Conservation (phyloP, 768 basidiomycete species). For the Leucosporidium scottii region DNA sequence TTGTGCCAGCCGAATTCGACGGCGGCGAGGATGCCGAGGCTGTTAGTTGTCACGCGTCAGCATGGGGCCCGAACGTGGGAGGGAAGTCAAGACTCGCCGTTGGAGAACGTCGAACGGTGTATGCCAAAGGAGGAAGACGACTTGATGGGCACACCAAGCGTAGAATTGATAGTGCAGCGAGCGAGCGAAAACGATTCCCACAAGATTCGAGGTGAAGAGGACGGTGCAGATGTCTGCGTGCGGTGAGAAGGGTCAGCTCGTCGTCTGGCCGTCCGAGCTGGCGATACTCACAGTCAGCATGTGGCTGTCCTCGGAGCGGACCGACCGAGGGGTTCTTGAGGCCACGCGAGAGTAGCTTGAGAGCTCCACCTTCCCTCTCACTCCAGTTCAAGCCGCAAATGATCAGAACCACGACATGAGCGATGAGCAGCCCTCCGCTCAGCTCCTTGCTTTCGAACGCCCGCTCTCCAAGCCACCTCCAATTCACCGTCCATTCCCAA, state of each 20-base stretch:
- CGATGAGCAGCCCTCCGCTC: constrained; percentile 57
- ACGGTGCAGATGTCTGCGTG: constrained; percentile 64
- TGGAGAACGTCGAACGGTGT: constrained; percentile 27
- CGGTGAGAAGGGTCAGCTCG: neutral
- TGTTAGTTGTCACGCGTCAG: constrained; percentile 38
- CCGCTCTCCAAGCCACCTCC: constrained; percentile 77
- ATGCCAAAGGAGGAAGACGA: constrained; percentile 70
- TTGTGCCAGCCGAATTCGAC: constrained; percentile 86
- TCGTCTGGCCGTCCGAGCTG: constrained; percentile 14
- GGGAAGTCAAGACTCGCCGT: constrained; percentile 6
- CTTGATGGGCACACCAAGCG: constrained; percentile 88
- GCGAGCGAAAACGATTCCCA: constrained; percentile 84
- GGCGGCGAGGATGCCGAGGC: constrained; percentile 53
- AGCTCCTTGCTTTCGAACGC: constrained; percentile 62
- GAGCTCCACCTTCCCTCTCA: constrained; percentile 60
- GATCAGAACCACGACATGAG: constrained; percentile 57
- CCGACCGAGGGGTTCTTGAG: constrained; percentile 50
- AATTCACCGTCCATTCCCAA: constrained; percentile 97
- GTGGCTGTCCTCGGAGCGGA: constrained; percentile 45
- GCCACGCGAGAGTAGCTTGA: constrained; percentile 53
- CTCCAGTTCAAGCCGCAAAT: constrained; percentile 76
- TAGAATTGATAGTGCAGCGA: constrained; percentile 98
- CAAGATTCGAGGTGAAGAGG: constrained; percentile 82
- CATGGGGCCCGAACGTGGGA: neutral
- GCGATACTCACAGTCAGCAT: constrained; percentile 57